phyloP scores from a whole-genome alignment of 2,329 filamentous ascomycete species.

The Aspergillus calidoustus region DNA sequence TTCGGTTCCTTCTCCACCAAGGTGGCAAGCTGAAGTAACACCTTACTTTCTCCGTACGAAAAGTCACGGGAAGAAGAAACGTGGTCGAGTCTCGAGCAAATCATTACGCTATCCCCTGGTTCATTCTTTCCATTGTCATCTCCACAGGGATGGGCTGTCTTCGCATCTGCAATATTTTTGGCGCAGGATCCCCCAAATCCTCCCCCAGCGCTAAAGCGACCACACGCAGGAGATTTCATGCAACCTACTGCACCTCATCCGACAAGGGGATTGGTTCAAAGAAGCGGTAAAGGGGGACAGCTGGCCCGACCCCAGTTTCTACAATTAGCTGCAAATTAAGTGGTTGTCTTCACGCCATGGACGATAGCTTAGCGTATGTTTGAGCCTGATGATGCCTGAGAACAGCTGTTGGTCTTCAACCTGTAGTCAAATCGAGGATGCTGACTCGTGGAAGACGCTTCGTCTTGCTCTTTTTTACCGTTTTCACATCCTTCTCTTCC shows the following conservation, averaged over 20 bases:
- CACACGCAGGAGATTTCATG: slow-evolving; percentile 5
- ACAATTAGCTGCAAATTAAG: slow-evolving; percentile 13
- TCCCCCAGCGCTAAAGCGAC: slow-evolving; percentile 10
- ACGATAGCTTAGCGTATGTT: slow-evolving; percentile 2
- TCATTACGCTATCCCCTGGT: background rate
- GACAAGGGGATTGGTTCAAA: slow-evolving; percentile 20
- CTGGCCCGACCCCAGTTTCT: slow-evolving; percentile 19
- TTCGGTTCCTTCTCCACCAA: slow-evolving; percentile 14
- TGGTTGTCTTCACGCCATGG: background rate
- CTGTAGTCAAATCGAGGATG: slow-evolving; percentile 35
- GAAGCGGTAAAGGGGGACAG: slow-evolving; percentile 25
- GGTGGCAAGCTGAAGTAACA: slow-evolving; percentile 9
- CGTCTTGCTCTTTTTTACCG: slow-evolving; percentile 25
- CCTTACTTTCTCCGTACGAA: background rate
- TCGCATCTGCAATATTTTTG: slow-evolving; percentile 11
- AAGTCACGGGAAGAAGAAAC: background rate
- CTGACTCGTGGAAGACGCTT: slow-evolving; percentile 41
- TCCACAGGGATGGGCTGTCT: background rate
- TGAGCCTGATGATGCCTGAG: background rate
- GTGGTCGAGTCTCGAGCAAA: background rate
- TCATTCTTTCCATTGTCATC: background rate
- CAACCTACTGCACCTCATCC: slow-evolving; percentile 14
- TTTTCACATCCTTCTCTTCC: slow-evolving; percentile 7
- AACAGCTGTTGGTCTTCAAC: background rate
- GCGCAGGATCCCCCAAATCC: background rate